Conservation (phyloP, 2,329 filamentous ascomycete species). For the Fusarium tupiense region DNA sequence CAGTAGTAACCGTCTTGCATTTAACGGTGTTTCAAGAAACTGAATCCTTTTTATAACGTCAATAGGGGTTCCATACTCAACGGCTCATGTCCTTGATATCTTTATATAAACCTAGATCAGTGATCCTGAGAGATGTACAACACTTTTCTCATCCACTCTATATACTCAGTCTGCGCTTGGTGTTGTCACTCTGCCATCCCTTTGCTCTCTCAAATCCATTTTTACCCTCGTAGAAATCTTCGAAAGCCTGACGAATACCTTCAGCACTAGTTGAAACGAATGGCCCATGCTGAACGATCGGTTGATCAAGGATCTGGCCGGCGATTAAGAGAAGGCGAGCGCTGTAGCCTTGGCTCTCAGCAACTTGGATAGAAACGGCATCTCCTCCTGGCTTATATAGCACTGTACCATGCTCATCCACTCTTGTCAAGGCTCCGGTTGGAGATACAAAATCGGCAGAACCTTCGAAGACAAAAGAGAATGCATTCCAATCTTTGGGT, state of each 20-base stretch:
- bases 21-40: no score
- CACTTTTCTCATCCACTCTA: neutral
- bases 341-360: neutral
- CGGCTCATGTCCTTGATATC: neutral
- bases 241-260: neutral
- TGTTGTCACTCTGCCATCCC: neutral
- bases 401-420: fast-evolving
- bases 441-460: neutral
- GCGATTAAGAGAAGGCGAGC: neutral
- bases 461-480: neutral
- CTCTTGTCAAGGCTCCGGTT: fast-evolving
- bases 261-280: neutral
- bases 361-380: neutral
- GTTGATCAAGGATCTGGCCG: neutral
- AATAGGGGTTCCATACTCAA: fast-evolving
- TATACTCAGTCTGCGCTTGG: neutral
- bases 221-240: neutral
- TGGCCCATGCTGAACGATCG: neutral
- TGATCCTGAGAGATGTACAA: neutral
- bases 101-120: fast-evolving
- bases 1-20: neutral
- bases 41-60: neutral
- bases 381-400: neutral
- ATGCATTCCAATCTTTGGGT: neutral
- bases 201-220: neutral